These are phyloP conservation scores for Biscogniauxia marginata DNA, from an alignment of 2,329 filamentous ascomycete genomes.

Conservation along the genomic window DNA sequence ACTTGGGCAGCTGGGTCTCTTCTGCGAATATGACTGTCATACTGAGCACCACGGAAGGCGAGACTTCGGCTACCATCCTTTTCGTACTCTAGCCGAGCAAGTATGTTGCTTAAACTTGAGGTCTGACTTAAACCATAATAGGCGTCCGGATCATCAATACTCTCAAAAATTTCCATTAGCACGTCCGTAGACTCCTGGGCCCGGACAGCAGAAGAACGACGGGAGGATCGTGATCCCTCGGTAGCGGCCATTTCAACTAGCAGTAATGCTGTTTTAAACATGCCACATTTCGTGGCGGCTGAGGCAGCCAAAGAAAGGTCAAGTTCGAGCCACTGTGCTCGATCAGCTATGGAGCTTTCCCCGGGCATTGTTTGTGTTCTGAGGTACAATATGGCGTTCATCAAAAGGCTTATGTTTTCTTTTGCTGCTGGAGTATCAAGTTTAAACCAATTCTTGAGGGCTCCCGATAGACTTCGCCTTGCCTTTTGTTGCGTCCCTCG, in stretches of 20 bases:
- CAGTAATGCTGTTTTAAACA: constrained; percentile 83
- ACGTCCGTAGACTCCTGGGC: constrained; percentile 62
- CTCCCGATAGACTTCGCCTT: constrained; percentile 63
- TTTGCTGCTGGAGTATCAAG: constrained; percentile 44
- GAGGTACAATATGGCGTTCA: constrained; percentile 84
- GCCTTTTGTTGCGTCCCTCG: constrained; percentile 58
- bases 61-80: constrained; percentile 82
- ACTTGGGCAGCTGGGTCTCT: constrained; percentile 52
- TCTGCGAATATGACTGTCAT: constrained; percentile 77
- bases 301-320: constrained; percentile 69
- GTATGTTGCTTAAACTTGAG: constrained; percentile 71
- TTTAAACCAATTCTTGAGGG: constrained; percentile 64
- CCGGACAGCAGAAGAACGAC: constrained; percentile 62
- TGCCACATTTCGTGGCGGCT: constrained; percentile 73
- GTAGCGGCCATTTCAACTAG: constrained; percentile 71
- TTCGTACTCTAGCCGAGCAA: constrained; percentile 86
- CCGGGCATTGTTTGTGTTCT: constrained; percentile 72
- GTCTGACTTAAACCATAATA: constrained; percentile 89
- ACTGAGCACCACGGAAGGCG: constrained; percentile 85
- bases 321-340: constrained; percentile 81
- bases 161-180: constrained; percentile 80
- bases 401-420: constrained; percentile 68
- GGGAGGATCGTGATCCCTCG: constrained; percentile 49
- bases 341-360: constrained; percentile 76
- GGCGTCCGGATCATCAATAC: constrained; percentile 91